phyloP scores from a whole-genome alignment of 2,329 filamentous ascomycete species.

The Amylocarpus encephaloides region DNA sequence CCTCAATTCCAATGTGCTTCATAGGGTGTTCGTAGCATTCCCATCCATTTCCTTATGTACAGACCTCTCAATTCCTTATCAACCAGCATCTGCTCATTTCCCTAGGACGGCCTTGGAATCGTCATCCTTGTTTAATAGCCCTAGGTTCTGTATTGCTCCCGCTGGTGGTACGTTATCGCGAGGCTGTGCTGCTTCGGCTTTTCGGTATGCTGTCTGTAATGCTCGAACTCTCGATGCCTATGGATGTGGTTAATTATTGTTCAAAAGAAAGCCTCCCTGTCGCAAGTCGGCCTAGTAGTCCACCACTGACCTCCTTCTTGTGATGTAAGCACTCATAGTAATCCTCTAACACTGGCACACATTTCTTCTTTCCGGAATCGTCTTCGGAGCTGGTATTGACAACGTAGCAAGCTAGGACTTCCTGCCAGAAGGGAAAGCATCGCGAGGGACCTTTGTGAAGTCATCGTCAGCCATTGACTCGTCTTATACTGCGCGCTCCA shows the following conservation, averaged over 20 bases:
- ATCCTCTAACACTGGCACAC: slow-evolving; percentile 77
- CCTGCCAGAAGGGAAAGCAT: slow-evolving; percentile 99
- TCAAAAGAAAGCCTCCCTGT: neutral
- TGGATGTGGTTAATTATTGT: neutral
- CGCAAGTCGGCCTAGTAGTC: no score
- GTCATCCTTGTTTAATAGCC: slow-evolving; percentile 76
- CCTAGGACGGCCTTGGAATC: slow-evolving; percentile 57
- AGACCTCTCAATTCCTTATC: slow-evolving; percentile 11
- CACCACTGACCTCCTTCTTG: slow-evolving; percentile 77
- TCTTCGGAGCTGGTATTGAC: slow-evolving; percentile 81
- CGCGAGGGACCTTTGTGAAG: slow-evolving; percentile 42
- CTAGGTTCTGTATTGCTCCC: slow-evolving; percentile 81
- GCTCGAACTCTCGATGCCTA: slow-evolving; percentile 68
- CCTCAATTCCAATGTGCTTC: no score
- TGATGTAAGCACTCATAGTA: slow-evolving; percentile 99
- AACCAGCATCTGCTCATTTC: slow-evolving; percentile 23
- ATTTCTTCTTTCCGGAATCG: slow-evolving; percentile 79
- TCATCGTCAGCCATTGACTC: slow-evolving; percentile 22
- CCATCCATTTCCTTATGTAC: slow-evolving; percentile 27
- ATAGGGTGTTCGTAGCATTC: neutral
- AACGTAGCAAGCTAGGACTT: slow-evolving; percentile 96
- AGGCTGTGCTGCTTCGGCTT: slow-evolving; percentile 66
- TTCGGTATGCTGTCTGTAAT: slow-evolving; percentile 80
- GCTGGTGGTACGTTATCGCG: slow-evolving; percentile 77
- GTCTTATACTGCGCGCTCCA: neutral